phyloP scores from a whole-genome alignment of 2,329 filamentous ascomycete genomes.

The Didymella lethalis region DNA sequence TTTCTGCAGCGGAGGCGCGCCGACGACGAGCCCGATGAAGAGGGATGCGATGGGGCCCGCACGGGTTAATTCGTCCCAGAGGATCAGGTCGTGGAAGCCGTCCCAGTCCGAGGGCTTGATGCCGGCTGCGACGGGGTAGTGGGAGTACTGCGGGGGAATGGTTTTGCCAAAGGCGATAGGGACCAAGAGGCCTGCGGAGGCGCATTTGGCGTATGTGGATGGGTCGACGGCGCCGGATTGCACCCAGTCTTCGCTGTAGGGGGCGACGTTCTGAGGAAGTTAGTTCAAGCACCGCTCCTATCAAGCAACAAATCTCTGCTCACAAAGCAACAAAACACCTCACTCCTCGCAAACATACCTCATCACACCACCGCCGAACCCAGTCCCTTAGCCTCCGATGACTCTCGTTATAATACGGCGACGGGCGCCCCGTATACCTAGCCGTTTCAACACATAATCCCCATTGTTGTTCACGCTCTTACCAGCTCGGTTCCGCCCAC shows the following conservation, averaged over 20 bases:
- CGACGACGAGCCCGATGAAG: conserved; percentile 43
- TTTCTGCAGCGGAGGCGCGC: conserved; percentile 39
- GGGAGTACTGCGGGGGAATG: conserved; percentile 37
- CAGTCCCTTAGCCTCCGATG: conserved; percentile 39
- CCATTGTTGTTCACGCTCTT: neutral
- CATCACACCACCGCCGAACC: conserved; percentile 43
- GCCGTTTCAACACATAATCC: neutral
- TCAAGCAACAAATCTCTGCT: too few relatives aligned
- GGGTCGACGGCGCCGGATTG: conserved; percentile 37
- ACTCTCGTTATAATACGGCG: conserved; percentile 45
- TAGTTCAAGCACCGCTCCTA: conserved; percentile 2
- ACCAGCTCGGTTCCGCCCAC: conserved; percentile 45
- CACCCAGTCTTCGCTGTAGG: conserved; percentile 40
- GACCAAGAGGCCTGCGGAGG: conserved; percentile 40
- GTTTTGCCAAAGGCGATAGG: conserved; percentile 43
- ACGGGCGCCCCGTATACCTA: conserved; percentile 44
- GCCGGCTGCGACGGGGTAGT: conserved; percentile 61
- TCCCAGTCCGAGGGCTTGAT: conserved; percentile 46
- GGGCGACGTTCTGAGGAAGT: conserved; percentile 34
- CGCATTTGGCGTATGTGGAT: conserved; percentile 38
- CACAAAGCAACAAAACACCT: too few relatives aligned
- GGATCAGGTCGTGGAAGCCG: conserved; percentile 50
- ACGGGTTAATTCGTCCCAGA: conserved; percentile 48
- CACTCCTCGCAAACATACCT: conserved; percentile 22
- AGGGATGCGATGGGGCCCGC: conserved; percentile 35